Percentiles rank a stretch among this genome's conserved stretches.
Evolutionary conservation across 2,329 filamentous ascomycete species (phyloP).

Genomic region (Scedosporium dehoogii): DNA sequence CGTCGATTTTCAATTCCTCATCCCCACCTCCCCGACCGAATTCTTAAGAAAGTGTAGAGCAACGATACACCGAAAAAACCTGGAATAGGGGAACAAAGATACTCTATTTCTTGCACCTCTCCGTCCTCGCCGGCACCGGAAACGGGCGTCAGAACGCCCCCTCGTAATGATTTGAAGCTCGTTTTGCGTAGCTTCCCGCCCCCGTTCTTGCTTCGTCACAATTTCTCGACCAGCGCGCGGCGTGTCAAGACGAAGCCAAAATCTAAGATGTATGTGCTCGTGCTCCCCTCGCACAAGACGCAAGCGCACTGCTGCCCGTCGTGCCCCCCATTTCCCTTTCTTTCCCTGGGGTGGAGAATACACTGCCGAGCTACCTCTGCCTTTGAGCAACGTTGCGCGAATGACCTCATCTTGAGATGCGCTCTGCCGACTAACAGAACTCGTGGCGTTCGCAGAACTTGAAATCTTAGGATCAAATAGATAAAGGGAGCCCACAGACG

Average conservation of each 20-base stretch:
- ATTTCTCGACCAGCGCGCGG: neutral
- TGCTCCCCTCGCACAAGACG: neutral
- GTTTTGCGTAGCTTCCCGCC: neutral
- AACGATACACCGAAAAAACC: slow-evolving; percentile 3
- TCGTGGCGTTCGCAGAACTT: neutral
- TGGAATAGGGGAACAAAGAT: neutral
- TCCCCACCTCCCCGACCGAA: neutral
- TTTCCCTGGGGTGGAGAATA: neutral
- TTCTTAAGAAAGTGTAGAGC: neutral
- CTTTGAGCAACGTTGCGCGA: slow-evolving; percentile 1
- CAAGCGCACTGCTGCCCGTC: neutral
- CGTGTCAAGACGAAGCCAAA: neutral
- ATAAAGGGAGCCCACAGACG: neutral
- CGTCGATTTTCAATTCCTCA: neutral
- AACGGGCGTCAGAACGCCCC: slow-evolving; percentile 4
- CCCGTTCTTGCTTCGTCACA: slow-evolving; percentile 1
- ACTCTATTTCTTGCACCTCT: neutral
- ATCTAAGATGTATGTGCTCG: slow-evolving; percentile 3
- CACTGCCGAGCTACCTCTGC: neutral
- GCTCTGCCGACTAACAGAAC: slow-evolving; percentile 4
- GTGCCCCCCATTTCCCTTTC: neutral
- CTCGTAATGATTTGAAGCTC: slow-evolving; percentile 1
- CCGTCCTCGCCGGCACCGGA: neutral
- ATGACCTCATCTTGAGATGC: neutral
- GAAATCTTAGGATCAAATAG: neutral